Percentiles rank a stretch among this genome's conserved stretches.
phyloP scores from a whole-genome alignment of 306 rosid species.

The Fragaria vesca region DNA sequence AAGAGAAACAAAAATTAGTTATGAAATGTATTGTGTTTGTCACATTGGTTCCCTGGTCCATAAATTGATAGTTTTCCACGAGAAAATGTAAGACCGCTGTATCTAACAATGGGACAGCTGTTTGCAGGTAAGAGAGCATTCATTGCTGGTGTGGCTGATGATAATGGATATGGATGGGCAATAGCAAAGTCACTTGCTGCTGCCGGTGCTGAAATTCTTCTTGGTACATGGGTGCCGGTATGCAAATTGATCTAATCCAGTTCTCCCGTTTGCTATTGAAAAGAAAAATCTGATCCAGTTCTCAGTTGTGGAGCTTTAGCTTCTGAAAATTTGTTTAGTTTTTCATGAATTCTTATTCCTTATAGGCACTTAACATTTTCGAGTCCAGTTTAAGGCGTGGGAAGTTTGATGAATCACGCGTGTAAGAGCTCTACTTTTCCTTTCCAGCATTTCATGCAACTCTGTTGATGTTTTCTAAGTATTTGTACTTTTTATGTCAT shows the following conservation, averaged over 20 bases:
- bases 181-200: slow-evolving; percentile 96
- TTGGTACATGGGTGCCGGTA: slow-evolving; percentile 99
- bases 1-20: background rate
- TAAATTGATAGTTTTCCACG: background rate
- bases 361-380: slow-evolving; percentile 86
- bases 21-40: background rate
- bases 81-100: background rate
- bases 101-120: slow-evolving; percentile 3
- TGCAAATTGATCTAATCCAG: slow-evolving; percentile 29
- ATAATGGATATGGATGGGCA: slow-evolving; percentile 98
- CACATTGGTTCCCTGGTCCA: background rate
- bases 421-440: slow-evolving; percentile 33
- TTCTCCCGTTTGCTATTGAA: background rate
- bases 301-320: background rate
- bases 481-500: background rate
- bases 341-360: background rate
- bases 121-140: slow-evolving; percentile 90
- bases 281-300: background rate
- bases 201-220: slow-evolving; percentile 93
- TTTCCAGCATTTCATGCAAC: slow-evolving; percentile 1
- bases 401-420: slow-evolving; percentile 82
- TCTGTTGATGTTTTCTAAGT: background rate
- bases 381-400: slow-evolving; percentile 94
- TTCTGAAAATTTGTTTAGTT: background rate
- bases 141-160: slow-evolving; percentile 98